Evolutionary conservation across 306 rosid species (phyloP), one percentile per base, ranked within the genome.

Genomic region (Prinsepia uniflora): DNA sequence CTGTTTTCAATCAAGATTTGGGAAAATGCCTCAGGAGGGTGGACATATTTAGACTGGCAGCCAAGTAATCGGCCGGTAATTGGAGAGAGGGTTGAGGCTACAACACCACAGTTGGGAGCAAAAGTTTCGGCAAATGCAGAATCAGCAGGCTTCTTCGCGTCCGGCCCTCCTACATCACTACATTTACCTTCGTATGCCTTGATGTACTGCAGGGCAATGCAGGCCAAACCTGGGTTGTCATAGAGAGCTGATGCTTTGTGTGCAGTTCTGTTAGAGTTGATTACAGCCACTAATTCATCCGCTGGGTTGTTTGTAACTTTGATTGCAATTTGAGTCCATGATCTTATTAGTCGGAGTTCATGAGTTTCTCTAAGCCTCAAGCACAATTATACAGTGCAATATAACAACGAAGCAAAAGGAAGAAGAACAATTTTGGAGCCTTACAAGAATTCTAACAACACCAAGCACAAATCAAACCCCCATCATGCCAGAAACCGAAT

Each of bases 201-300:
- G 8, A 94, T 87, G 92, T 94, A 94, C 81, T 89, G 92, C 50
- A 91, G 79, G 56, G 99, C 99, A 63, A 94, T 73, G 83, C 99
- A 94, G 54, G 86, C 99, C 65, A 94, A 88, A 47, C 99, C 99
- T 3, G 87, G 90, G 69, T 83, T 86, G 73, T 80, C 82, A 17
- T 78, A 58, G 34, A 86, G 85, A 45, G 82, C 55, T 8, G 87
- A 11, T 10, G 72, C 59, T 10, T 78, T 78, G 63, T 78, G 80
- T 43, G 72, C 82, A 24, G 90, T 86, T 81, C 87, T 73, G 54
- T 86, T 86, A 4, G 30, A 48, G 55, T 83, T 81, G 6, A 86
- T 73, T 6, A 70, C 75, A n/a, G 13, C 75, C 4, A 86, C 86
- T 41, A 86, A 72, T 62, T 83, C 56, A 57, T 86, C 90, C 3